Evolutionary conservation across 2,329 filamentous ascomycete species (phyloP), one percentile per base, ranked within the genome.

Genomic region (Fusarium pininemorale): DNA sequence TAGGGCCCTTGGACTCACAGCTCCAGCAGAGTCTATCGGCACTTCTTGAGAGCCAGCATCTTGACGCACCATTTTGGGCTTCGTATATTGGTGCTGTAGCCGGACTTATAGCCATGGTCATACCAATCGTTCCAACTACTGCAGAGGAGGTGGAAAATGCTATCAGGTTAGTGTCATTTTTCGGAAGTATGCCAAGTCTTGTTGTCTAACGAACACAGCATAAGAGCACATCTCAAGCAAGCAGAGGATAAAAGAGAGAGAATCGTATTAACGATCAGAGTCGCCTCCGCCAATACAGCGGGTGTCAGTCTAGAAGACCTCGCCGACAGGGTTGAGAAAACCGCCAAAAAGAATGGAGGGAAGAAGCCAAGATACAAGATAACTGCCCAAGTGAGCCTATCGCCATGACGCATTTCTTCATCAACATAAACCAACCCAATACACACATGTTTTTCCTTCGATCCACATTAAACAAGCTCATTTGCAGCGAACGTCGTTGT

Each of bases 51-150:
- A 79, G 77, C 26, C 80, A 81, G 26, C 79, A 82, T 68, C 69
- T 72, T 5, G 82, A 85, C 54, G 82, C 84, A 6, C 77, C 82
- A 4, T 89, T 89, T 71, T 90, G 88, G 88, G 85, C 87, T 15
- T 84, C 85, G 58, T 90, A 89, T 65, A 80, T 88, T 20, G 88
- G 88, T 14, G 83, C 84, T 20, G 81, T 88, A 37, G 85, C 87
- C 8, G 80, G 81, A 18, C 78, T 85, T 8, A 74, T 90, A 58
- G 83, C 83, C 3, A 81, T 79, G 24, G 51, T 89, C 3, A 80
- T 85, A 38, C 85, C 86, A 1, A 79, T 81, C 1, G 80, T 80
- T 62, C 88, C 87, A 5, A 79, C 74, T 47, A 79, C 75, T 5
- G 72, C 77, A n/a, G 74, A 79, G 0, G 78, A 82, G 24, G 72